These are phyloP conservation scores for Pterula multifida DNA, from an alignment of 1,284 basidiomycete species.

Conservation along the genomic window DNA sequence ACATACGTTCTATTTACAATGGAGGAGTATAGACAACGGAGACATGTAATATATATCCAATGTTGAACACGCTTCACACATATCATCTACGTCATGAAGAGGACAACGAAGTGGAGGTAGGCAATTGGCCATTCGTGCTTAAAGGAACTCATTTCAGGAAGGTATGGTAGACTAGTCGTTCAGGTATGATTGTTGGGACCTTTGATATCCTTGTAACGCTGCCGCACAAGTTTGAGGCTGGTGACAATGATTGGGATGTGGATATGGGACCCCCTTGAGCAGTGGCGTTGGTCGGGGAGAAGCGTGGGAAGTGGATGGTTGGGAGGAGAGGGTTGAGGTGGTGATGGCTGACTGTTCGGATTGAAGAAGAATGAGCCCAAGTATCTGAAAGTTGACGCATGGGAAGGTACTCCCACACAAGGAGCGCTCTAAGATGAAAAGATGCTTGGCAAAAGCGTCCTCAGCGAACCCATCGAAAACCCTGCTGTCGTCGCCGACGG, in stretches of 20 bases:
- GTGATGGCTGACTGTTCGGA: not conserved
- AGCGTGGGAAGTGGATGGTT: not conserved
- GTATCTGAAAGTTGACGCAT: too few species aligned
- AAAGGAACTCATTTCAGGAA: too few species aligned
- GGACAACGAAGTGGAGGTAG: too few species aligned
- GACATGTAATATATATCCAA: too few species aligned
- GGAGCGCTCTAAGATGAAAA: constrained; percentile 1
- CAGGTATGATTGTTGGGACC: constrained; percentile 36
- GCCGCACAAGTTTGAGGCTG: constrained; percentile 31
- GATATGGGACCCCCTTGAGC: not conserved
- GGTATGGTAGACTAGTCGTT: too few species aligned
- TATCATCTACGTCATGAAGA: too few species aligned
- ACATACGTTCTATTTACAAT: too few species aligned
- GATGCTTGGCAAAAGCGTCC: not conserved
- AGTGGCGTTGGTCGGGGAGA: not conserved
- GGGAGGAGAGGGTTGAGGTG: not conserved
- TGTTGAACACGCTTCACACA: too few species aligned
- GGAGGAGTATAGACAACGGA: too few species aligned
- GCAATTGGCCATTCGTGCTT: too few species aligned
- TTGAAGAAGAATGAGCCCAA: not conserved
- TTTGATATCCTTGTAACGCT: constrained; percentile 33
- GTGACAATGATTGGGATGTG: constrained; percentile 6
- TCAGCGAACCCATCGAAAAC: not conserved
- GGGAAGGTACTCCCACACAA: too few species aligned
- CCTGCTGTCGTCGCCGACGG: not conserved